Conservation (phyloP, 768 basidiomycete genomes). For the Lactarius psammicola region DNA sequence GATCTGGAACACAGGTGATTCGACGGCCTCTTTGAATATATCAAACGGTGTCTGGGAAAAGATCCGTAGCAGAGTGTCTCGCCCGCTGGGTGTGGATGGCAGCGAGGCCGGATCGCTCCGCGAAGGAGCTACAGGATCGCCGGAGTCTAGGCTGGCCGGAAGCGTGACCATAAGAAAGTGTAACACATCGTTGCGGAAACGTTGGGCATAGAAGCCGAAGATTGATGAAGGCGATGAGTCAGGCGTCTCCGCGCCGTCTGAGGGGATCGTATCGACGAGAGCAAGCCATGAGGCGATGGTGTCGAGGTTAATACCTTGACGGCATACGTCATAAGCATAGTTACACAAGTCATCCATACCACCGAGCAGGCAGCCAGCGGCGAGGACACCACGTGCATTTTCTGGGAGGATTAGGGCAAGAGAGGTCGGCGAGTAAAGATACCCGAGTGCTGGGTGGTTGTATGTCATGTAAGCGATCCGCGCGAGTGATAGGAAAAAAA, state of each 20-base stretch:
- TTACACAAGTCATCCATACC: constrained; percentile 84
- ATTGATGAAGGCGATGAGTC: constrained; percentile 48
- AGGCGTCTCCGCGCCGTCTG: constrained; percentile 53
- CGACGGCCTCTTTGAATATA: constrained; percentile 78
- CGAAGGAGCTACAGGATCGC: constrained; percentile 34
- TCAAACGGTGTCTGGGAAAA: constrained; percentile 85
- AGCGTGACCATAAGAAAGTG: constrained; percentile 74
- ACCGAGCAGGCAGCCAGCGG: constrained; percentile 79
- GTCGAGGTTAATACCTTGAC: constrained; percentile 70
- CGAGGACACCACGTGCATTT: constrained; percentile 83
- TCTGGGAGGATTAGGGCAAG: constrained; percentile 65
- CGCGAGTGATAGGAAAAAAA: constrained; percentile 7
- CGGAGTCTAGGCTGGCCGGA: constrained; percentile 61
- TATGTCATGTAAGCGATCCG: constrained; percentile 18
- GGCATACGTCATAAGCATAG: constrained; percentile 76
- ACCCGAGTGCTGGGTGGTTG: constrained; percentile 61
- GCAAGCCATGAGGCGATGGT: constrained; percentile 75
- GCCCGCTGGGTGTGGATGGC: constrained; percentile 46
- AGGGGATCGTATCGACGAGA: constrained; percentile 62
- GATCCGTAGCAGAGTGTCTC: constrained; percentile 69
- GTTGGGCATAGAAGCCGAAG: constrained; percentile 75
- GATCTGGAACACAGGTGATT: constrained; percentile 76
- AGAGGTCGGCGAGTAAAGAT: constrained; percentile 74
- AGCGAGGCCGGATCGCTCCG: constrained; percentile 35
- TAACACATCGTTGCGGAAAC: constrained; percentile 72